phyloP scores from a whole-genome alignment of 176 grass and related monocot species.

The Lolium multiflorum region DNA sequence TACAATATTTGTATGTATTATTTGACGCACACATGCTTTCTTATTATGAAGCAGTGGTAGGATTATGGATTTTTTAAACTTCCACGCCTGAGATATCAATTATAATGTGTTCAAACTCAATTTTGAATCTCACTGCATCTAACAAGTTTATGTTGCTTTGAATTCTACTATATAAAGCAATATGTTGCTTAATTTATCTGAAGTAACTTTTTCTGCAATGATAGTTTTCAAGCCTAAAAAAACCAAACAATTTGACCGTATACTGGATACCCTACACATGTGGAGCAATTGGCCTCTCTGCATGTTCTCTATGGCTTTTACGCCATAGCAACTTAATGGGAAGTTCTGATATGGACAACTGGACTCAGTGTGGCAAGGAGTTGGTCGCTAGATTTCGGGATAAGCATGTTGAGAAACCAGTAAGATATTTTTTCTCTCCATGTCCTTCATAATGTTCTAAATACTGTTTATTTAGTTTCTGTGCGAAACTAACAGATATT shows the following conservation, averaged over 20 bases:
- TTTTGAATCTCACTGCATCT: neutral
- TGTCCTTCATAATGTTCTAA: slow-evolving; percentile 11
- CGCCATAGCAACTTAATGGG: slow-evolving; percentile 95
- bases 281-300: slow-evolving; percentile 83
- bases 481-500: neutral
- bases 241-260: slow-evolving; percentile 62
- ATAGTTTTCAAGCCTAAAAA: slow-evolving; percentile 77
- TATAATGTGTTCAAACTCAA: neutral
- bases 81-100: neutral
- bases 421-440: slow-evolving; percentile 53
- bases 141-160: neutral
- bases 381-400: slow-evolving; percentile 72
- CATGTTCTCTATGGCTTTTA: slow-evolving; percentile 88
- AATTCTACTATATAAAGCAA: neutral
- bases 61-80: neutral
- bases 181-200: neutral
- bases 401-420: slow-evolving; percentile 80
- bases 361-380: slow-evolving; percentile 83
- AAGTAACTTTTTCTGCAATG: slow-evolving; percentile 33
- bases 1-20: no score
- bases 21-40: no score
- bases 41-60: no score
- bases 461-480: neutral
- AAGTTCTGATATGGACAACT: slow-evolving; percentile 92
- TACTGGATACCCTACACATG: slow-evolving; percentile 92